Conservation (phyloP, 306 rosid species). For the Quercus parvula region DNA sequence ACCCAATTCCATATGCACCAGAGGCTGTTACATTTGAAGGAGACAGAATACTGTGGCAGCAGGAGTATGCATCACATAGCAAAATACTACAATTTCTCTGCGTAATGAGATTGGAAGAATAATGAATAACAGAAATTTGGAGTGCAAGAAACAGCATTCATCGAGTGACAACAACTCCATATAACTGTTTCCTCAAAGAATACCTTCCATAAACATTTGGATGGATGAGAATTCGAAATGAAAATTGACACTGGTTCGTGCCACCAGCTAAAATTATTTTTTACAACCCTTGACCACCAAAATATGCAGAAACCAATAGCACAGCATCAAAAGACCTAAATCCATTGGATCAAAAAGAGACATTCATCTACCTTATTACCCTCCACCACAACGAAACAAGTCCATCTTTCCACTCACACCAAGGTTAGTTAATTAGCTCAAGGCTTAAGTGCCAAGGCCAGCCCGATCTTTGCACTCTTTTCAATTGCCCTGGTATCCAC, state of each 20-base stretch:
- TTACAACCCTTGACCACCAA: conserved; percentile 58
- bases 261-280: conserved; percentile 47
- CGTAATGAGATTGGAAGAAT: not conserved
- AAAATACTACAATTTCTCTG: not conserved
- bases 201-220: not conserved
- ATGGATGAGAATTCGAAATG: conserved; percentile 4
- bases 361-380: conserved; percentile 35
- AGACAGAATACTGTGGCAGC: no score
- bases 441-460: conserved; percentile 86
- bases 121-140: not conserved
- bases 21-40: no score
- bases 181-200: not conserved
- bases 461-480: conserved; percentile 90
- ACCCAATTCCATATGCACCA: no score
- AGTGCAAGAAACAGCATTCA: not conserved
- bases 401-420: conserved; percentile 14
- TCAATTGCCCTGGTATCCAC: conserved; percentile 79
- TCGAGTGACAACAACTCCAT: not conserved
- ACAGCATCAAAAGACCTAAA: conserved; percentile 30
- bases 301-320: conserved; percentile 36
- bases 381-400: conserved; percentile 16
- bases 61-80: no score
- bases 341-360: conserved; percentile 31
- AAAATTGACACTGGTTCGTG: conserved; percentile 29
- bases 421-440: conserved; percentile 10